phyloP scores from a whole-genome alignment of 352 stramenopile species.

The Saprolegnia diclina region DNA sequence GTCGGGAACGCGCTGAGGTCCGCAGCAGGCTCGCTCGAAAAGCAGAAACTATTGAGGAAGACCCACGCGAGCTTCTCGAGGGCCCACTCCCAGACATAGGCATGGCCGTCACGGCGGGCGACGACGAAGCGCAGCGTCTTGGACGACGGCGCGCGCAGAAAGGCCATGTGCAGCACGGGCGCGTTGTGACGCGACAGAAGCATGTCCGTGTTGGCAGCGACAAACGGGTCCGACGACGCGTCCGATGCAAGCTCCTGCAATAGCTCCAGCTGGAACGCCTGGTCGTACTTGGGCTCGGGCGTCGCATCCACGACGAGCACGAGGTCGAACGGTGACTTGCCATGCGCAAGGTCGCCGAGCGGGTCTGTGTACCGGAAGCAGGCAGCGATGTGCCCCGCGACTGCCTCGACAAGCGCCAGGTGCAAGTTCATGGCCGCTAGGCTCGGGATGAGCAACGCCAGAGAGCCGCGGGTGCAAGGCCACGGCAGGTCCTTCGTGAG shows the following conservation, averaged over 20 bases:
- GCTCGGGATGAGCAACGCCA: constrained; percentile 16
- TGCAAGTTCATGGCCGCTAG: constrained; percentile 19
- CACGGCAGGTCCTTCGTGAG: constrained; percentile 24
- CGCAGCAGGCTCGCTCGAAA: constrained; percentile 47
- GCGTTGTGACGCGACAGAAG: constrained; percentile 5
- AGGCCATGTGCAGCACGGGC: constrained; percentile 13
- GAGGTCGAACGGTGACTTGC: not conserved
- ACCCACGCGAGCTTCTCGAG: constrained; percentile 70
- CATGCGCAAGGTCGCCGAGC: not conserved
- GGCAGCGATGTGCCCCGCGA: constrained; percentile 12
- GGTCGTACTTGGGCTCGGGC: constrained; percentile 26
- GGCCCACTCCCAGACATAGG: constrained; percentile 82
- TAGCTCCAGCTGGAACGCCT: constrained; percentile 23
- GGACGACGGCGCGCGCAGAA: constrained; percentile 5
- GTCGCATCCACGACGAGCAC: constrained; percentile 20
- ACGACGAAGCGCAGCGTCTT: constrained; percentile 59
- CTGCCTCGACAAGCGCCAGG: not conserved
- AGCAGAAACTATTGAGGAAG: constrained; percentile 76
- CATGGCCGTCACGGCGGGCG: constrained; percentile 68
- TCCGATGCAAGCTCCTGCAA: constrained; percentile 1
- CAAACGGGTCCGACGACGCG: constrained; percentile 11
- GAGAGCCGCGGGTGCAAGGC: constrained; percentile 10
- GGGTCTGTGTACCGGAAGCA: constrained; percentile 15
- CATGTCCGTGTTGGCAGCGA: constrained; percentile 21
- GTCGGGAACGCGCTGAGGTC: constrained; percentile 27